phyloP scores from a whole-genome alignment of 2,329 filamentous ascomycete genomes.

The Diaporthe australafricana region DNA sequence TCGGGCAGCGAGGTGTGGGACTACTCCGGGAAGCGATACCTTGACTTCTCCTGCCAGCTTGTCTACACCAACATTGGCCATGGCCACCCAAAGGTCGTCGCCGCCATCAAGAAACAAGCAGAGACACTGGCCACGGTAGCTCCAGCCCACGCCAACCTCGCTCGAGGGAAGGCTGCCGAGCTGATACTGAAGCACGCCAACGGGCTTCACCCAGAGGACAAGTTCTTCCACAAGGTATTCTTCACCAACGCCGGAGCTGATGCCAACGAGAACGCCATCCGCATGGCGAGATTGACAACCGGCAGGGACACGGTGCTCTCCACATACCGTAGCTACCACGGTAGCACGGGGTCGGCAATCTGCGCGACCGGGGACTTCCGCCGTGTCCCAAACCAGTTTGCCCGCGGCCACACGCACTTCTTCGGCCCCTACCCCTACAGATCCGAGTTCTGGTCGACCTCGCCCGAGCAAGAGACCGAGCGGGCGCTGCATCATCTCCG shows the following conservation, averaged over 20 bases:
- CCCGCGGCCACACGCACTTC: slow-evolving; percentile 37
- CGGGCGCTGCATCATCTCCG: slow-evolving; percentile 36
- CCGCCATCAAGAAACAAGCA: slow-evolving; percentile 37
- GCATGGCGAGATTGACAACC: slow-evolving; percentile 35
- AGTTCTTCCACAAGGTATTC: slow-evolving; percentile 36
- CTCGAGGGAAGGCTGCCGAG: slow-evolving; percentile 33
- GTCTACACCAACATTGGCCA: slow-evolving; percentile 38
- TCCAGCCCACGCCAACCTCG: slow-evolving; percentile 35
- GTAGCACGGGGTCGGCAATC: slow-evolving; percentile 38
- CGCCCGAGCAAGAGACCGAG: slow-evolving; percentile 32
- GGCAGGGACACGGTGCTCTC: slow-evolving; percentile 37
- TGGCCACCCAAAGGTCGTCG: slow-evolving; percentile 35
- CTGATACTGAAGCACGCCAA: slow-evolving; percentile 37
- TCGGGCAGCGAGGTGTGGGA: slow-evolving; percentile 36
- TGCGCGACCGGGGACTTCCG: slow-evolving; percentile 42
- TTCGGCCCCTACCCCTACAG: slow-evolving; percentile 35
- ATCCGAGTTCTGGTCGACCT: slow-evolving; percentile 37
- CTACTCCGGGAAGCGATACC: slow-evolving; percentile 36
- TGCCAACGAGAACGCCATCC: slow-evolving; percentile 37
- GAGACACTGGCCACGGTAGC: slow-evolving; percentile 33
- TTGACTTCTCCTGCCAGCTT: slow-evolving; percentile 37
- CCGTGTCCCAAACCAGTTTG: slow-evolving; percentile 38
- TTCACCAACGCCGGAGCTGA: slow-evolving; percentile 37
- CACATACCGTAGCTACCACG: slow-evolving; percentile 41
- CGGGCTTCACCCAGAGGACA: background rate